phyloP scores from a whole-genome alignment of 306 rosid genomes.

The Cicer bijugum region DNA sequence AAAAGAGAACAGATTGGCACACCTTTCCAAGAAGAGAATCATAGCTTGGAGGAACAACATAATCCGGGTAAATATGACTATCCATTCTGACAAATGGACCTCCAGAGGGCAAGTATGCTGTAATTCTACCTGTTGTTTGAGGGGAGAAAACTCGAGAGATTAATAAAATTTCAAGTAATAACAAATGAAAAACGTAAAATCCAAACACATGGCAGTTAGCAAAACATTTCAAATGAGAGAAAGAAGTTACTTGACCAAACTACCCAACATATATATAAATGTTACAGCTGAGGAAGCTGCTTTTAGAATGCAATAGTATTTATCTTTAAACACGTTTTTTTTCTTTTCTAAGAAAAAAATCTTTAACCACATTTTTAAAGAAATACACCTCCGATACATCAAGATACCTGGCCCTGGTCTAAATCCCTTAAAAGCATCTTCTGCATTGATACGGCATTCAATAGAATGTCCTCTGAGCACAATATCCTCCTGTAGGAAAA shows the following conservation, averaged over 20 bases:
- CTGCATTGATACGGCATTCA: constrained; percentile 98
- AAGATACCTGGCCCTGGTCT: constrained; percentile 95
- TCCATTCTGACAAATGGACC: constrained; percentile 99
- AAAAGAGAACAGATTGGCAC: constrained; percentile 30
- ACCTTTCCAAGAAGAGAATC: constrained; percentile 99
- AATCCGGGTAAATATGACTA: constrained; percentile 94
- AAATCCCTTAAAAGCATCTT: constrained; percentile 95
- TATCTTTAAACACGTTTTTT: constrained; percentile 12
- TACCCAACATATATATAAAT: constrained; percentile 1
- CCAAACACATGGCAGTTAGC: constrained; percentile 19
- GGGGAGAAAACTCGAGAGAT: constrained; percentile 29
- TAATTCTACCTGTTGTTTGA: constrained; percentile 83
- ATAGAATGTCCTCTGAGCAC: constrained; percentile 96
- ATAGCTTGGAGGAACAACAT: constrained; percentile 97
- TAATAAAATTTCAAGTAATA: constrained; percentile 1
- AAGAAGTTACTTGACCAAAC: constrained; percentile 31
- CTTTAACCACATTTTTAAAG: constrained; percentile 13
- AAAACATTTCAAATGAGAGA: constrained; percentile 16
- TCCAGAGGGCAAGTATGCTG: constrained; percentile 93
- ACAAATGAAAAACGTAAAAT: neutral
- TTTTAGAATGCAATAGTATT: constrained; percentile 27
- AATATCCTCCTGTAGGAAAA: constrained; percentile 77
- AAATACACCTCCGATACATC: constrained; percentile 37
- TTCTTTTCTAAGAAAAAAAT: neutral
- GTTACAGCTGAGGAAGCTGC: constrained; percentile 21